Evolutionary conservation across 2,329 filamentous ascomycete species (phyloP), one percentile per base, ranked within the genome.

Genomic region (Ophiocordyceps robertsii): DNA sequence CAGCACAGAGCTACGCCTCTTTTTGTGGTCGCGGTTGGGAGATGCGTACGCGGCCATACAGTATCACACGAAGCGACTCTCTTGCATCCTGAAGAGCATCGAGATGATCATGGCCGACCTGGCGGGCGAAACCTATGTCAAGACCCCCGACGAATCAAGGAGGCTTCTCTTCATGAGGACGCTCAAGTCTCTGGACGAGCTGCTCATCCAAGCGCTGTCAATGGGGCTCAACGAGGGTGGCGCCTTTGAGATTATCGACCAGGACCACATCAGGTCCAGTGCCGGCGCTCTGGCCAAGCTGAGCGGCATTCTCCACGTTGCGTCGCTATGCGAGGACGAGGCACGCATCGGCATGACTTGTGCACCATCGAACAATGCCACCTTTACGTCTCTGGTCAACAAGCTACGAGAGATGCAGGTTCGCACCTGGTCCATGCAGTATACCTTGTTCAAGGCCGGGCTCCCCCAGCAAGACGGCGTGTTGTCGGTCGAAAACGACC

Each of bases 11-110:
- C 66, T 96, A 40, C 80, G 86, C 31, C 66, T 96, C 1, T 88
- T 92, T 49, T 69, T 98, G 2, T 98, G 92, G 92, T 82, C 84
- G 47, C 80, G 87, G 40, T 72, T 98, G n/a, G 81, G 86, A 32
- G 84, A 92, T 49, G 90, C 92, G 0, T 98, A 98, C 54, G 73
- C 80, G 41, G 76, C 75, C 8, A 94, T 98, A 46, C 76, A 84
- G 8, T 95, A 95, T 53, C 67, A 77, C 1, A 88, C 90, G 0
- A 95, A 95, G 59, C 80, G 92, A 13, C 78, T 95, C 29, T 93
- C 85, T 0, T 96, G 89, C 60, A 77, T 85, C 46, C 68, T 98
- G 29, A 82, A 84, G 51, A 86, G 84, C 50, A 85, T 96, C 39
- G 86, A 93, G 56, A 82, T 89, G 53, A 76, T 96, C 17, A 69